Base-by-base conservation (phyloP, 148 eudicot species). In the Chenopodium formosanum region DNA sequence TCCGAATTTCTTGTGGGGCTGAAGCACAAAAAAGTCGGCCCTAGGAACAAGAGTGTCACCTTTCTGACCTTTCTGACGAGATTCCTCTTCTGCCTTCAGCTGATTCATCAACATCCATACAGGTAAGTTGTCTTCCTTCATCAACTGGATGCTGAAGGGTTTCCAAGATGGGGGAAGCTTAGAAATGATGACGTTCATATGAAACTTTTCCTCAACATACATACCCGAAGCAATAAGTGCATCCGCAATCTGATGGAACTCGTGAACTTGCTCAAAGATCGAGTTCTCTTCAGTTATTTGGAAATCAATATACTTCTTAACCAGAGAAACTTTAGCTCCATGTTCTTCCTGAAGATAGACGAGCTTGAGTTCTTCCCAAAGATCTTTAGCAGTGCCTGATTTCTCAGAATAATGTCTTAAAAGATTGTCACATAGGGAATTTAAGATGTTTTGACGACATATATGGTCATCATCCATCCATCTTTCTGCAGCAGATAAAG, bases 91-190 rank as follows among this genome's bases (percentile, higher is more conserved):
- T 20, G 80, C 84, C 78, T 86, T 86, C 23, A 94, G 79, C 53
- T 79, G 82, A 82, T 90, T 82, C 94, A 94, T 90, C 83, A 94
- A 88, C 92, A 88, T 86, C 86, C 89, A 83, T 2, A 91, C 85
- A 13, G 94, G 88, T 56, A 90, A 67, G 81, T 80, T 78, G 40
- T 91, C 91, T 78, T 90, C 93, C 47, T 66, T 89, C 97, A 93
- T 88, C 88, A 93, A 40, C 82, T 84, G 83, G 60, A 76, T 71
- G 10, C 89, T 81, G 53, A 31, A 81, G n/a, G 86, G 92, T 80
- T 89, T 94, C 97, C 98, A 94, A 2, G 98, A 92, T 32, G 89
- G 89, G 0, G 95, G 97, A 71, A 93, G 92, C 89, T 93, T 94
- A 31, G 97, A 91, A 70, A 94, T 78, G 62, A 93, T 91, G 23